phyloP scores from a whole-genome alignment of 768 basidiomycete genomes.

The Steccherinum ochraceum region DNA sequence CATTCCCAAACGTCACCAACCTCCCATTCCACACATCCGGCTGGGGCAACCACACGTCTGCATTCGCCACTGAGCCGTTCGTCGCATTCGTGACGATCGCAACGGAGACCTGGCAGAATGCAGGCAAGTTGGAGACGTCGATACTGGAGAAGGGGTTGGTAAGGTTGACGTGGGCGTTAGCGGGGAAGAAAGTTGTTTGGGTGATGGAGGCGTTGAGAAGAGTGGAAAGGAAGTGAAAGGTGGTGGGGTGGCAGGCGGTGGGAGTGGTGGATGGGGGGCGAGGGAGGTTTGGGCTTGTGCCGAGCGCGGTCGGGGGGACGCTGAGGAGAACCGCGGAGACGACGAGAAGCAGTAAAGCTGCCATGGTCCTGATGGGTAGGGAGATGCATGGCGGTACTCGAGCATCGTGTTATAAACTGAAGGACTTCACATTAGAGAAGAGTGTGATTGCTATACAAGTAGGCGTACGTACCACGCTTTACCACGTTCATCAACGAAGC shows the following conservation, averaged over 20 bases:
- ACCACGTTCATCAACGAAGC: no score
- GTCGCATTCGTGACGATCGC: slow-evolving; percentile 2
- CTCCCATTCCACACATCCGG: slow-evolving; percentile 15
- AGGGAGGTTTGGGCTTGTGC: neutral
- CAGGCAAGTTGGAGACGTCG: slow-evolving; percentile 14
- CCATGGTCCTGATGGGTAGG: no score
- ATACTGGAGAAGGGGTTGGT: slow-evolving; percentile 16
- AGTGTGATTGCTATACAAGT: no score
- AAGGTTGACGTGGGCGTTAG: slow-evolving; percentile 14
- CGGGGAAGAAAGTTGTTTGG: slow-evolving; percentile 10
- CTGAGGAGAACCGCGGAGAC: neutral
- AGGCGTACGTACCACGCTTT: no score
- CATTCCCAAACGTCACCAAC: slow-evolving; percentile 16
- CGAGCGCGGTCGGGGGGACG: neutral
- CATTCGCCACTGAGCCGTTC: slow-evolving; percentile 4
- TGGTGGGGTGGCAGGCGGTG: neutral
- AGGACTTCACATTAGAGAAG: no score
- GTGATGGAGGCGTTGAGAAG: slow-evolving; percentile 4
- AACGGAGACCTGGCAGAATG: slow-evolving; percentile 17
- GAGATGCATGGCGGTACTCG: no score
- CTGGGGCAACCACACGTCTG: slow-evolving; percentile 16
- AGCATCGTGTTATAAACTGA: no score
- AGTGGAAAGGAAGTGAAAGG: slow-evolving; percentile 4
- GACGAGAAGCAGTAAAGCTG: neutral
- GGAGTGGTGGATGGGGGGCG: no score